Conservation (phyloP, 2,329 filamentous ascomycete species). For the Fusarium cyanostomum region DNA sequence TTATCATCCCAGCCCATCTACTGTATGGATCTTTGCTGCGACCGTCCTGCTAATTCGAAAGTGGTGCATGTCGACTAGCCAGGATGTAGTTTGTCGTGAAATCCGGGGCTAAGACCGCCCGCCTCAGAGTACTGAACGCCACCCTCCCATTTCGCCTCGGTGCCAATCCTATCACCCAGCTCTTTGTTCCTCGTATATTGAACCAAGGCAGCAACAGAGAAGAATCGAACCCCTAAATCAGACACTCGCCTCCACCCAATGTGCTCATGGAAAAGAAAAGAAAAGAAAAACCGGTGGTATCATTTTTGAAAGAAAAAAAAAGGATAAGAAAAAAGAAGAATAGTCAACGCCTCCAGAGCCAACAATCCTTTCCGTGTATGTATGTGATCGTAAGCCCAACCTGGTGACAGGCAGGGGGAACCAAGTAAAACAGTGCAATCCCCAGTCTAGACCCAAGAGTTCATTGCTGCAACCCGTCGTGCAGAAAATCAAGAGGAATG, state of each 20-base stretch:
- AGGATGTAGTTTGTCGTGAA: background rate
- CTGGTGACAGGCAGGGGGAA: constrained; percentile 39
- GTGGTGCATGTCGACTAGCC: background rate
- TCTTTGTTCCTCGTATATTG: constrained; percentile 21
- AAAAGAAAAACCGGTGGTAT: constrained; percentile 40
- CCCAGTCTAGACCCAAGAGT: constrained; percentile 38
- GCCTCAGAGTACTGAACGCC: background rate
- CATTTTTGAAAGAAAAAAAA: constrained; percentile 40
- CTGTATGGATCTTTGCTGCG: background rate
- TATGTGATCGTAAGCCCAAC: constrained; percentile 38
- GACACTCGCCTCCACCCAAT: constrained; percentile 8
- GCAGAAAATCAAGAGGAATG: constrained; percentile 6
- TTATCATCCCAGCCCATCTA: background rate
- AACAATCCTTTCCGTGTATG: constrained; percentile 37
- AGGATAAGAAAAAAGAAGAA: constrained; percentile 14
- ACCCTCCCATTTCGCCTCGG: background rate
- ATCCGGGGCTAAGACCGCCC: background rate
- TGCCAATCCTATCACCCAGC: background rate
- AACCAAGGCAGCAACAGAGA: constrained; percentile 14
- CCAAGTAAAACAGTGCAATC: constrained; percentile 36
- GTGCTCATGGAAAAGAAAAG: constrained; percentile 11
- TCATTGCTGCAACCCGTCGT: constrained; percentile 25
- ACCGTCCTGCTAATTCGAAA: constrained; percentile 1
- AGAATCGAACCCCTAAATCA: constrained; percentile 11
- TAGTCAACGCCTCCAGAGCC: constrained; percentile 39